These are phyloP conservation scores for Bidens hawaiensis DNA, from an alignment of 140 eudicot species.

Conservation along the genomic window DNA sequence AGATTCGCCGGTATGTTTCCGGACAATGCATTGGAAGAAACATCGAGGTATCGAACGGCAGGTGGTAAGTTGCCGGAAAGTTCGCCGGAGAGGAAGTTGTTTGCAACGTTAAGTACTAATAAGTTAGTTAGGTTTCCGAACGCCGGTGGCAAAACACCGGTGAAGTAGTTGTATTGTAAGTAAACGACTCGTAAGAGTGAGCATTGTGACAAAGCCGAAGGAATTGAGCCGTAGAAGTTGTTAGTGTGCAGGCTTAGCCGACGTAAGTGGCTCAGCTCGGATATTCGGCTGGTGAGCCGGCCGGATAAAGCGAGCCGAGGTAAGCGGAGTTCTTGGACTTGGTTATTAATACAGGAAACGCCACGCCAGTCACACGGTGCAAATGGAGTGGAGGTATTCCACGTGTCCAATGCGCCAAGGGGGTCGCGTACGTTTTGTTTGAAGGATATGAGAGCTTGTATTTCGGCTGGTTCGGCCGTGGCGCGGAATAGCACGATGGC, in stretches of 20 bases:
- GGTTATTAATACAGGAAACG: conserved; percentile 37
- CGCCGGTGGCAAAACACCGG: conserved; percentile 60
- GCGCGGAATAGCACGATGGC: conserved; percentile 22
- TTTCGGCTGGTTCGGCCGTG: conserved; percentile 30
- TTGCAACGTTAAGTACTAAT: conserved; percentile 50
- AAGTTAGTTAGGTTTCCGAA: conserved; percentile 47
- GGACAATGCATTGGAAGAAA: conserved; percentile 55
- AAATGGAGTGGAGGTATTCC: conserved; percentile 52
- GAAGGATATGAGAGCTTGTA: conserved; percentile 47
- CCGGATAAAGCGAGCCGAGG: conserved; percentile 69
- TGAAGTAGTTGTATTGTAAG: conserved; percentile 53
- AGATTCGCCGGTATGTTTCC: conserved; percentile 53
- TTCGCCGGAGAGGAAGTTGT: conserved; percentile 50
- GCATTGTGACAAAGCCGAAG: conserved; percentile 42
- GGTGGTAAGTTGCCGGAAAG: conserved; percentile 31
- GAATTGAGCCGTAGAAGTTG: conserved; percentile 50
- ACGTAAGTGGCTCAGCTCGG: conserved; percentile 51
- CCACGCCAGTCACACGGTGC: conserved; percentile 98
- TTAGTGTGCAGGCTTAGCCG: conserved; percentile 63
- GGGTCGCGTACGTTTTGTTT: conserved; percentile 54
- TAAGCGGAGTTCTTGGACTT: conserved; percentile 60
- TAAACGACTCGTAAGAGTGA: conserved; percentile 62
- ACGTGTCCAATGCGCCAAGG: conserved; percentile 57
- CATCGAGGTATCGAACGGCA: conserved; percentile 45
- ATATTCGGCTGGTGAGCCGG: conserved; percentile 33